Evolutionary conservation across 2,329 filamentous ascomycete genomes (phyloP).

Genomic region (Apiospora arundinis): DNA sequence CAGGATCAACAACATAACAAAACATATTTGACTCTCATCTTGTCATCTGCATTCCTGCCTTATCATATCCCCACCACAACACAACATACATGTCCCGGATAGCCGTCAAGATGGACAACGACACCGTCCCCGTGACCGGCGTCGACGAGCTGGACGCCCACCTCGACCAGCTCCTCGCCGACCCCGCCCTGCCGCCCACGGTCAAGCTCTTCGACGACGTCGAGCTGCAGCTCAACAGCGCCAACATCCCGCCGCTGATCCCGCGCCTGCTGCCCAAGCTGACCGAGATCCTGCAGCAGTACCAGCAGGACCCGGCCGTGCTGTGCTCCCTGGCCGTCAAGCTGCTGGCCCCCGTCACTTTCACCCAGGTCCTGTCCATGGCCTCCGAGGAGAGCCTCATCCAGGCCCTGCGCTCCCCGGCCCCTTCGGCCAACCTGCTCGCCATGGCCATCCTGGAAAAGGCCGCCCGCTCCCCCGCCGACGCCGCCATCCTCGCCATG

Average conservation of each 20-base stretch:
- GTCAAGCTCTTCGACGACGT: slow-evolving; percentile 64
- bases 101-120: slow-evolving; percentile 47
- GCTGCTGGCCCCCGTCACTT: slow-evolving; percentile 59
- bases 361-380: slow-evolving; percentile 57
- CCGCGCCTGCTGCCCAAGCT: slow-evolving; percentile 60
- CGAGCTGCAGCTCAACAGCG: slow-evolving; percentile 59
- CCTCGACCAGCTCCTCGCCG: slow-evolving; percentile 55
- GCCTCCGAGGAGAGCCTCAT: slow-evolving; percentile 58
- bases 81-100: slow-evolving; percentile 37
- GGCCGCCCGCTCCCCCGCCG: slow-evolving; percentile 53
- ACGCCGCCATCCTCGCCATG: slow-evolving; percentile 57
- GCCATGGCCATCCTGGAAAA: slow-evolving; percentile 64
- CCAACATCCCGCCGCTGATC: slow-evolving; percentile 59
- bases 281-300: slow-evolving; percentile 57
- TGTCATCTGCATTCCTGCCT: not conserved
- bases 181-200: slow-evolving; percentile 50
- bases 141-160: slow-evolving; percentile 62
- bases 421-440: slow-evolving; percentile 63
- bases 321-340: slow-evolving; percentile 61
- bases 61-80: no score
- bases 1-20: not conserved
- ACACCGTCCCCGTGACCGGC: slow-evolving; percentile 54
- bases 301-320: slow-evolving; percentile 55
- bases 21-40: not conserved
- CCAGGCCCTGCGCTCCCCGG: slow-evolving; percentile 58